phyloP scores from a whole-genome alignment of 495 filamentous ascomycete genomes.

The Daldinia grandis region DNA sequence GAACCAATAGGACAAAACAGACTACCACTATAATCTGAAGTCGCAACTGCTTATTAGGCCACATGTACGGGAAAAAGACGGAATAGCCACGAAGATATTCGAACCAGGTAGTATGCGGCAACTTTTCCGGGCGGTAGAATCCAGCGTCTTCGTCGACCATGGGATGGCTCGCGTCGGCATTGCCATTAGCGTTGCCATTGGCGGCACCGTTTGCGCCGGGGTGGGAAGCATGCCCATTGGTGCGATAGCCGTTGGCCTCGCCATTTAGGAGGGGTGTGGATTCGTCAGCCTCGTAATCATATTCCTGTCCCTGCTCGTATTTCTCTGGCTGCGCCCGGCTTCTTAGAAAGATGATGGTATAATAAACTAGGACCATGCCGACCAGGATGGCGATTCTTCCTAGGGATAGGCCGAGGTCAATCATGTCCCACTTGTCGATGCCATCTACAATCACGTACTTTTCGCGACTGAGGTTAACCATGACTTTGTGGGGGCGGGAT shows the following conservation, averaged over 20 bases:
- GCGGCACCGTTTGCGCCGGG: slow-evolving; percentile 39
- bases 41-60: slow-evolving; percentile 72
- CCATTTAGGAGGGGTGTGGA: slow-evolving; percentile 60
- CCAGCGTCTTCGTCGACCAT: slow-evolving; percentile 57
- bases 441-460: slow-evolving; percentile 34
- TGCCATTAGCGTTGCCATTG: slow-evolving; percentile 41
- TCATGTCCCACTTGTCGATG: slow-evolving; percentile 58
- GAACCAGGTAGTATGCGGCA: slow-evolving; percentile 67
- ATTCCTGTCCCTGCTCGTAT: slow-evolving; percentile 52
- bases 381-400: slow-evolving; percentile 52
- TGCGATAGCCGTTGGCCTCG: slow-evolving; percentile 46
- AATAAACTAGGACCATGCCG: slow-evolving; percentile 54
- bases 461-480: slow-evolving; percentile 29
- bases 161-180: slow-evolving; percentile 42
- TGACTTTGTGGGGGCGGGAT: slow-evolving; percentile 63
- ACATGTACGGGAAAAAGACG: slow-evolving; percentile 92
- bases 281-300: slow-evolving; percentile 56
- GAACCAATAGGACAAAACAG: slow-evolving; percentile 78
- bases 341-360: slow-evolving; percentile 41
- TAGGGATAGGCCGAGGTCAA: slow-evolving; percentile 58
- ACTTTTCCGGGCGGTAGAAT: slow-evolving; percentile 61
- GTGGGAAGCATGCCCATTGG: slow-evolving; percentile 40
- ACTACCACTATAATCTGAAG: slow-evolving; percentile 79
- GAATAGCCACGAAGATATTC: slow-evolving; percentile 90
- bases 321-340: slow-evolving; percentile 46